phyloP scores from a whole-genome alignment of 2,329 filamentous ascomycete species.

The Ambrosiella xylebori region DNA sequence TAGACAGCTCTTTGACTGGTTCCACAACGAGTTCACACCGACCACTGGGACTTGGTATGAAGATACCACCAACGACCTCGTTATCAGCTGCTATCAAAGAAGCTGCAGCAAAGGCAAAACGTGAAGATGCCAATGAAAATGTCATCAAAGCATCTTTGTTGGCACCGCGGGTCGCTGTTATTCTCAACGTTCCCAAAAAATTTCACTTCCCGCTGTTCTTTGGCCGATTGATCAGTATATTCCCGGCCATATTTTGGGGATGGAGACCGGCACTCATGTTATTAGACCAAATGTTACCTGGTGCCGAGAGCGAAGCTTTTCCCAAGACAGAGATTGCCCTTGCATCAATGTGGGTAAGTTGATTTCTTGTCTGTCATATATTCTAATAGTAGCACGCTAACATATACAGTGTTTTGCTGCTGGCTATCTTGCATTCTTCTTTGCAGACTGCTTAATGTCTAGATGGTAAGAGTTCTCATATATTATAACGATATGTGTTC shows the following conservation, averaged over 20 bases:
- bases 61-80: constrained; percentile 11
- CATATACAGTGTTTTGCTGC: constrained; percentile 49
- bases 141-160: constrained; percentile 28
- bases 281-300: constrained; percentile 41
- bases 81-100: constrained; percentile 9
- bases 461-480: constrained; percentile 39
- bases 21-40: background rate
- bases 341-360: constrained; percentile 56
- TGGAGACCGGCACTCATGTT: constrained; percentile 51
- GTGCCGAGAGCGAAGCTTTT: constrained; percentile 16
- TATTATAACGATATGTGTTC: background rate
- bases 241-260: constrained; percentile 56
- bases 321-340: constrained; percentile 49
- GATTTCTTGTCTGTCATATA: background rate
- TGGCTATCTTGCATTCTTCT: constrained; percentile 66
- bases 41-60: constrained; percentile 3
- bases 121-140: background rate
- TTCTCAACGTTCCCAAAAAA: constrained; percentile 52
- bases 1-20: background rate
- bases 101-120: constrained; percentile 6
- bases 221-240: constrained; percentile 54
- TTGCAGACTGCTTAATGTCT: constrained; percentile 72
- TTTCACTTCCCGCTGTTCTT: constrained; percentile 61
- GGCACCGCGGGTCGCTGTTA: constrained; percentile 62
- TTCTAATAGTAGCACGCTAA: background rate